phyloP scores from a whole-genome alignment of 2,329 filamentous ascomycete species.

The Arthrobotrys pseudoclavata region DNA sequence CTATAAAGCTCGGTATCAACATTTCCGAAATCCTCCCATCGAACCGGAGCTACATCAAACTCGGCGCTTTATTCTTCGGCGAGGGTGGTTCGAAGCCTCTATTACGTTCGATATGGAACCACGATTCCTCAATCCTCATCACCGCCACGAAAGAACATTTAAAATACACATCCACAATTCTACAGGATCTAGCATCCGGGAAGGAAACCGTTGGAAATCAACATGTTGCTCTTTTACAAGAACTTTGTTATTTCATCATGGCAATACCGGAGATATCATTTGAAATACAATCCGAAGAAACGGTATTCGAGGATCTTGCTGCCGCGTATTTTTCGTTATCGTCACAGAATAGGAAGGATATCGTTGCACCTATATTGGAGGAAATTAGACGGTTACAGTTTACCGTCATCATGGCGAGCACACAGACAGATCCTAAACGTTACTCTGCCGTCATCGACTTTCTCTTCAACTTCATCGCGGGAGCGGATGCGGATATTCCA shows the following conservation, averaged over 20 bases:
- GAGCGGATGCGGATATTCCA: slow-evolving; percentile 2
- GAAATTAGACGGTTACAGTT: slow-evolving; percentile 46
- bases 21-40: neutral
- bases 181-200: slow-evolving; percentile 17
- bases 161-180: neutral
- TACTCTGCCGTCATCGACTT: slow-evolving; percentile 43
- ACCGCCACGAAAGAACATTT: slow-evolving; percentile 3
- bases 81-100: slow-evolving; percentile 29
- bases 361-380: neutral
- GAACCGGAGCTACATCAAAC: slow-evolving; percentile 12
- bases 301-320: slow-evolving; percentile 30
- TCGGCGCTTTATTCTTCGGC: slow-evolving; percentile 42
- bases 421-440: slow-evolving; percentile 15
- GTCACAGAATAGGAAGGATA: neutral
- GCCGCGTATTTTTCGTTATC: slow-evolving; percentile 23
- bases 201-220: neutral
- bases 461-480: slow-evolving; percentile 36
- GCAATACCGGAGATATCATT: slow-evolving; percentile 31
- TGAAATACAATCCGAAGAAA: slow-evolving; percentile 28
- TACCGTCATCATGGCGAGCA: slow-evolving; percentile 31
- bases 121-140: neutral
- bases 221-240: slow-evolving; percentile 21
- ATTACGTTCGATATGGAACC: slow-evolving; percentile 12
- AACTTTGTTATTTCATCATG: slow-evolving; percentile 51
- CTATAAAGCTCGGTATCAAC: neutral